phyloP scores from a whole-genome alignment of 1,284 basidiomycete species.

The Cutaneotrichosporon sp. region DNA sequence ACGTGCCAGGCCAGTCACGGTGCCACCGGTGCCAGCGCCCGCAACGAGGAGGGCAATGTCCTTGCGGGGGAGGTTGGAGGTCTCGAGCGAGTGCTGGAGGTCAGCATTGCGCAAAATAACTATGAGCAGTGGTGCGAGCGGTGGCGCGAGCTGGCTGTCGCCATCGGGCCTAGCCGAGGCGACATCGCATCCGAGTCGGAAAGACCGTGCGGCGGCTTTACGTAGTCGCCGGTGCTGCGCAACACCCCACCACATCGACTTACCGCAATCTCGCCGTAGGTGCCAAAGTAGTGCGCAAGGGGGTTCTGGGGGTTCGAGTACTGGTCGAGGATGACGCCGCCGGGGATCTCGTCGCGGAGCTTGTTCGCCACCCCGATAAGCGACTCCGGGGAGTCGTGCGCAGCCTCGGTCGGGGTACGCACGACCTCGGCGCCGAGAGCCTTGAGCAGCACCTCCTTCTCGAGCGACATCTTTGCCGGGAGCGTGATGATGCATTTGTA shows the following conservation, averaged over 20 bases:
- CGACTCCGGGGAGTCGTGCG: constrained; percentile 59
- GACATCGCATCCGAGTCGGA: too few species aligned
- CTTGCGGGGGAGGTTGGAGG: constrained; percentile 42
- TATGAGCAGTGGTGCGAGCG: neutral
- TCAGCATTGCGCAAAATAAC: too few species aligned
- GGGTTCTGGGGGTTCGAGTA: constrained; percentile 72
- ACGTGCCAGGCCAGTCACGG: constrained; percentile 78
- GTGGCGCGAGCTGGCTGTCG: constrained; percentile 32
- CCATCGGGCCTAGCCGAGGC: too few species aligned
- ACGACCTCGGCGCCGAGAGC: constrained; percentile 91
- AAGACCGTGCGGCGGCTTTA: too few species aligned
- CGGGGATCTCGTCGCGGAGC: constrained; percentile 71
- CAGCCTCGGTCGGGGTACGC: constrained; percentile 65
- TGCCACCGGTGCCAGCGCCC: constrained; percentile 91
- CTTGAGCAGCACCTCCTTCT: constrained; percentile 88
- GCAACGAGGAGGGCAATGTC: constrained; percentile 81
- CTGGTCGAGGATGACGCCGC: constrained; percentile 88
- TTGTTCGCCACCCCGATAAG: constrained; percentile 83
- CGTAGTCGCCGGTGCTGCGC: too few species aligned
- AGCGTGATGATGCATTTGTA: constrained; percentile 74
- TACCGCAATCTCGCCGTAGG: constrained; percentile 81
- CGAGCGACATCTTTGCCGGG: constrained; percentile 93
- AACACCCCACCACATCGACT: constrained; percentile 16
- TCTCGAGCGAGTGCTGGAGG: constrained; percentile 45
- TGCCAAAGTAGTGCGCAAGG: constrained; percentile 77